Base-by-base conservation (phyloP, 2,329 filamentous ascomycete species). In the Leptodontidium sp. region DNA sequence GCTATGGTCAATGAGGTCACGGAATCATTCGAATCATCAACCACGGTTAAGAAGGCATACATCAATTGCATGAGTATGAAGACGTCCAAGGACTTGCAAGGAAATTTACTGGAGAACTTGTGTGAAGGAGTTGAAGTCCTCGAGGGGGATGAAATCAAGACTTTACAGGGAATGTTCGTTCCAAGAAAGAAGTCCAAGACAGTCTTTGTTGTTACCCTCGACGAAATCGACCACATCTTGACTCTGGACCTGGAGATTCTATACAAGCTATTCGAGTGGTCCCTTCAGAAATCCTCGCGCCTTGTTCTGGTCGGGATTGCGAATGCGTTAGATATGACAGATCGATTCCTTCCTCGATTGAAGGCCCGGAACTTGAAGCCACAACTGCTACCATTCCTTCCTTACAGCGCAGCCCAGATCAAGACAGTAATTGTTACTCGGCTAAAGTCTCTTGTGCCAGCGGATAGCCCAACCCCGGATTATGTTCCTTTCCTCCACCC, bases 11-110 rank as follows among this genome's bases (percentile, higher is more conserved):
- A 90, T 71, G 91, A 97, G 78, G 88, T 97, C 62, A 91, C 91
- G 59, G 83, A 88, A 59, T 84, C 88, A 53, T 81, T 91, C 61
- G 82, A 82, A 12, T 78, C 85, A 17, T 79, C 83, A 1, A 76
- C 80, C 14, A 80, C 80, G 4, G 83, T 96, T 64, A 89, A 88
- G 75, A 89, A 90, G 64, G 90, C 90, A 2, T 95, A 94, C 77
- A 87, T 99, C 84, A 99, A 99, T 79, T 99, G 96, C 81, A 98
- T 98, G 90, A 97, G 94, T 80, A 90, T 98, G 80, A 97, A 96
- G 77, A 93, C 90, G 43, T 93, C 94, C 1, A 90, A 89, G 73
- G 94, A 98, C 77, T 85, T 99, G 26, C 97, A 97, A 80, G 86
- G 87, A 71, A 94, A 91, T 24, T 83, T 99, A 21, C 81, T 95